Evolutionary conservation across 148 eudicot genomes (phyloP), one percentile per base, ranked within the genome.

Genomic region (Bassia scoparia): DNA sequence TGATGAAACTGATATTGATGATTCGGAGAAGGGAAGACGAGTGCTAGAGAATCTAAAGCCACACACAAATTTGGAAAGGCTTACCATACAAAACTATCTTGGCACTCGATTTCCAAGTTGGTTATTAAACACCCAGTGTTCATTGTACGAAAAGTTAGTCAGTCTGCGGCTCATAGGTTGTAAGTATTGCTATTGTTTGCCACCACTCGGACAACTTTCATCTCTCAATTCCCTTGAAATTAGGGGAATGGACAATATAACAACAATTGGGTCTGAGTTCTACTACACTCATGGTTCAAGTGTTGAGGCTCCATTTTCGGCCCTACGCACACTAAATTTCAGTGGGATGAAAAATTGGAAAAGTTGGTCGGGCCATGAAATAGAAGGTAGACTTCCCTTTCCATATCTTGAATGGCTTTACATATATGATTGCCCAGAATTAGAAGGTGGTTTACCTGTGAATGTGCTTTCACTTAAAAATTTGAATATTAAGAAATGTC

Each of bases 31-130:
- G 44, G 67, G 0, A 0, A 72, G 17, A 58, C 14, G 4, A 34
- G 44, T 62, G 34, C 34, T 73, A 8, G 61, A 52, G 56, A 52
- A 52, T 52, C 56, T 52, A 21, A 52, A 52, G 56, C 56, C 56
- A 52, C 56, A 52, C n/a, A 2, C 24, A 52, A 52, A 52, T 52
- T 52, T 52, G 24, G 56, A 52, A 52, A 52, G 9, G 56, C 56
- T 52, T 17, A 52, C 24, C 24, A 18, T 52, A 52, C 5, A 2
- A 52, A 5, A 21, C 0, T 52, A 52, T 52, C 56, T 26, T 2
- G 56, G 24, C 8, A 21, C 56, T 16, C 26, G 8, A 52, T 52
- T 52, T 52, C 56, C 56, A 52, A 52, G 7, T 2, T 52, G 56
- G 56, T 52, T 52, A 10, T 52, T 52, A 10, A 10, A 52, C n/a